Base-by-base conservation (phyloP, 805 yeast species). In the Lachancea waltii region DNA sequence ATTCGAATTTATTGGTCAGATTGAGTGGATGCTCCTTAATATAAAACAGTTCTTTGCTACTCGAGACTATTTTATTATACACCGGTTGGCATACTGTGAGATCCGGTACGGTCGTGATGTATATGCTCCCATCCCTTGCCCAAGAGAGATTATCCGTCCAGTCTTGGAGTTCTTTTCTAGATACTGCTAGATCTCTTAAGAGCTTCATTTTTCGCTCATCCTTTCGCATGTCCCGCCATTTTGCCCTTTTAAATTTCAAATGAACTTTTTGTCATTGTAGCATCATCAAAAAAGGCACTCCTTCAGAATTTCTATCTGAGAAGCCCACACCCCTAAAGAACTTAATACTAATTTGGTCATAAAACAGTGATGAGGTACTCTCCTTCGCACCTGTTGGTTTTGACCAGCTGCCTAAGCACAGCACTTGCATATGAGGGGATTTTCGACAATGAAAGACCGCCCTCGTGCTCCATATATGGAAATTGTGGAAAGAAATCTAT, bases 401-500 rank as follows among this genome's bases (percentile, higher is more conserved):
- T n/a, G n/a, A n/a, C n/a, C n/a, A n/a, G n/a, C n/a, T n/a, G n/a
- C n/a, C n/a, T n/a, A n/a, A n/a, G n/a, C n/a, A n/a, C n/a, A n/a
- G n/a, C n/a, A n/a, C n/a, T n/a, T n/a, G n/a, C n/a, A n/a, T 19
- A 7, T 26, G 17, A n/a, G 23, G 28, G 11, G 25, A 13, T 26
- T 8, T 40, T 35, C 30, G 30, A 27, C 24, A 36, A 40, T n/a
- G 30, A 37, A 10, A 14, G 10, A 8, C 29, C 21, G 15, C 50
- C 48, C n/a, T 29, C 35, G 20, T 66, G 70, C 48, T 60, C 68
- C 4, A 48, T 65, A 34, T 65, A 62, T 40, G 68, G 57, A 28
- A 58, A 50, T 16, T 86, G 97, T 56, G 97, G 97, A 6, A 82
- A 83, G 59, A 77, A 73, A 48, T 71, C 86, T 3, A 56, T 82